Conservation (phyloP, 2,329 filamentous ascomycete genomes). For the Chrysosporium keratinophilum region DNA sequence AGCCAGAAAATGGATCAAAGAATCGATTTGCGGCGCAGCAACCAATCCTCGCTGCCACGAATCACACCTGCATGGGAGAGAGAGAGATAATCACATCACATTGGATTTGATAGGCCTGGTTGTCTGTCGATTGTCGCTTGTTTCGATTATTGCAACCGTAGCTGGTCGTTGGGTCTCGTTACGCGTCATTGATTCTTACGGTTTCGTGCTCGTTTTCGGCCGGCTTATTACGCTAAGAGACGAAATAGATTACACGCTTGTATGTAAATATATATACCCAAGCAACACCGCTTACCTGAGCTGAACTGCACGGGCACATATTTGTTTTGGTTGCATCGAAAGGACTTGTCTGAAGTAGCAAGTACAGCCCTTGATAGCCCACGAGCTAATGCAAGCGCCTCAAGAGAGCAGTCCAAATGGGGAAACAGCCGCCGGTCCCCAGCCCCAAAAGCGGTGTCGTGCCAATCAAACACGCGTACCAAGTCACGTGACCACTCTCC, state of each 20-base stretch:
- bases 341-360: background rate
- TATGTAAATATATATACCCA: too few relatives aligned
- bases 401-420: slow-evolving; percentile 7
- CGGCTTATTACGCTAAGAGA: background rate
- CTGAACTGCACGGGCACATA: background rate
- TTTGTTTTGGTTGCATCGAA: too few relatives aligned
- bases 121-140: background rate
- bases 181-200: too few relatives aligned
- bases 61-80: background rate
- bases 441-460: background rate
- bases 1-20: too few relatives aligned
- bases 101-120: background rate
- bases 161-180: background rate
- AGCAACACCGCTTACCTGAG: background rate
- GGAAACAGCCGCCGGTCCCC: slow-evolving; percentile 5
- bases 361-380: background rate
- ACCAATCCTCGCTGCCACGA: background rate
- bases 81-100: too few relatives aligned
- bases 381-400: slow-evolving; percentile 5
- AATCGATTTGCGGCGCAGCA: background rate
- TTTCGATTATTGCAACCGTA: background rate
- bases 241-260: background rate
- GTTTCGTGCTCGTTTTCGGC: too few relatives aligned
- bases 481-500: slow-evolving; percentile 12
- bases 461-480: background rate